Percentiles rank a stretch among this genome's conserved stretches.
Conservation (phyloP, 495 filamentous ascomycete genomes). For the Neurospora sp. region DNA sequence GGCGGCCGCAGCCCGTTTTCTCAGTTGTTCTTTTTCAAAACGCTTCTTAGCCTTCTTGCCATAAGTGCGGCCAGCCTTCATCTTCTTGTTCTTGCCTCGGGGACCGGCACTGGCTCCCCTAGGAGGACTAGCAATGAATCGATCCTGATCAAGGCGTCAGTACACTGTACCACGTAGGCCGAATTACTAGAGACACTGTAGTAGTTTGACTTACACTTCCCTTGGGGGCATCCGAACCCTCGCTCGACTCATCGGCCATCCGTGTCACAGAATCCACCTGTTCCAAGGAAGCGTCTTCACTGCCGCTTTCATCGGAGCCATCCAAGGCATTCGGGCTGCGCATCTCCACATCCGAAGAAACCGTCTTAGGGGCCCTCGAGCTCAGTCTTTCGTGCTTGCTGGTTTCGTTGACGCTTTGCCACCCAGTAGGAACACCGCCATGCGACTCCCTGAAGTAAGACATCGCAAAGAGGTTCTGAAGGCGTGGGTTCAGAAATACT, state of each 20-base stretch:
- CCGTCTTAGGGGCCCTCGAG: slow-evolving; percentile 33
- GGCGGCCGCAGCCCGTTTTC: slow-evolving; percentile 12
- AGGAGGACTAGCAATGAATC: neutral
- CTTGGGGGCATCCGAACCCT: slow-evolving; percentile 25
- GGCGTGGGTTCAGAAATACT: slow-evolving; percentile 35
- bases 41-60: slow-evolving; percentile 28
- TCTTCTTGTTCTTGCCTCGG: slow-evolving; percentile 27
- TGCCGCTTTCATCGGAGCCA: slow-evolving; percentile 34
- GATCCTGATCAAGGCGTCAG: neutral
- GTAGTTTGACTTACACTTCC: slow-evolving; percentile 18
- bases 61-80: slow-evolving; percentile 25
- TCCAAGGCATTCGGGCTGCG: slow-evolving; percentile 20
- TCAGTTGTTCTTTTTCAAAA: slow-evolving; percentile 21
- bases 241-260: slow-evolving; percentile 45
- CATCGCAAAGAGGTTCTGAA: slow-evolving; percentile 64
- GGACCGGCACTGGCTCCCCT: neutral
- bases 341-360: slow-evolving; percentile 24
- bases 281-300: slow-evolving; percentile 16
- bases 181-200: neutral
- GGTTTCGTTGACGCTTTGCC: slow-evolving; percentile 45
- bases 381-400: slow-evolving; percentile 47
- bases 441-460: slow-evolving; percentile 44
- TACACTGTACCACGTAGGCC: neutral
- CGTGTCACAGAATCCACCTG: slow-evolving; percentile 23
- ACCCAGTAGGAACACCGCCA: slow-evolving; percentile 52